Evolutionary conservation across 139 green algal species (phyloP).

Genomic region (Edaphochlamys debaryana): DNA sequence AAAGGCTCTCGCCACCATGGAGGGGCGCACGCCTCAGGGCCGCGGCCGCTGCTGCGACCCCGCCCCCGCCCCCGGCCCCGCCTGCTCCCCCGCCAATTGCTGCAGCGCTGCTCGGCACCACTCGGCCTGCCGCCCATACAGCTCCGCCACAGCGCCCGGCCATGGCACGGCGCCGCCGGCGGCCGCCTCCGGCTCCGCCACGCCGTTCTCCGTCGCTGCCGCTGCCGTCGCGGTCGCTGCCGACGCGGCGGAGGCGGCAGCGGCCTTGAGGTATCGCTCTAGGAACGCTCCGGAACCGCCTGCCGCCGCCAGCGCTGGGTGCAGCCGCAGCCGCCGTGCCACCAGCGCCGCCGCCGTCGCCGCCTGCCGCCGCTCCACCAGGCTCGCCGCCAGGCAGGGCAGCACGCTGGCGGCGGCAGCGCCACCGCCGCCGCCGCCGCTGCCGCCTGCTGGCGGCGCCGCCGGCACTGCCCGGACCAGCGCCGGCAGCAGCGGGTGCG

Average conservation of each 20-base stretch:
- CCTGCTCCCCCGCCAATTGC: neutral
- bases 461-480: neutral
- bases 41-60: too few species aligned
- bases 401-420: neutral
- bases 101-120: neutral
- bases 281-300: neutral
- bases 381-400: neutral
- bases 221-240: neutral
- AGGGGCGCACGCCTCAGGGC: too few species aligned
- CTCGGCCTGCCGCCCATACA: neutral
- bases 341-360: slow-evolving; percentile 2
- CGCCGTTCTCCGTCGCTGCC: neutral
- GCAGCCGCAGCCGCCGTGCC: slow-evolving; percentile 1
- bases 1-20: too few species aligned
- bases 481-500: neutral
- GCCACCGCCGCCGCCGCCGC: neutral
- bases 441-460: neutral
- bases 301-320: neutral
- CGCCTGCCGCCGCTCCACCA: neutral
- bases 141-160: neutral
- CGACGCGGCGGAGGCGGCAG: too few species aligned
- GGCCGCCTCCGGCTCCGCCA: neutral
- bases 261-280: slow-evolving; percentile 2
- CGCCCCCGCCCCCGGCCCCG: too few species aligned
- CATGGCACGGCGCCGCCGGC: neutral